Evolutionary conservation across 2,329 filamentous ascomycete species (phyloP).

Genomic region (Botrytis fabae): DNA sequence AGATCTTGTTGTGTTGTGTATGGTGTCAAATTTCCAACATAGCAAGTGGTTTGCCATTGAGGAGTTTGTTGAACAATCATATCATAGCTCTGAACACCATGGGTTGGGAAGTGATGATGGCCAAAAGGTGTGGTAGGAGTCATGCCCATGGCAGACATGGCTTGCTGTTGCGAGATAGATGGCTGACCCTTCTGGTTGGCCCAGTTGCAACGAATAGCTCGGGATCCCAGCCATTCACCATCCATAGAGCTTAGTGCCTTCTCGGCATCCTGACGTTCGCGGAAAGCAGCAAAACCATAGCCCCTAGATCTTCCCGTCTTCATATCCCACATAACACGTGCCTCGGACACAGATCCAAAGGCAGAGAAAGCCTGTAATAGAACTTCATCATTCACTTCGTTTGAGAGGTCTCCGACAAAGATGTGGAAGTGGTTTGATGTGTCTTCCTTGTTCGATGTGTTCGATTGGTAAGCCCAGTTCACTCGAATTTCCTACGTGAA

Average conservation of each 20-base stretch:
- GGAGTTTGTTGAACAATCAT: constrained; percentile 95
- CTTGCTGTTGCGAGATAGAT: constrained; percentile 95
- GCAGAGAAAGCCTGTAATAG: constrained; percentile 91
- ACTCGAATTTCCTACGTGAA: constrained; percentile 84
- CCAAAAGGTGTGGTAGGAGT: constrained; percentile 95
- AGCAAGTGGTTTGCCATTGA: constrained; percentile 97
- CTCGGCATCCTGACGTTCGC: constrained; percentile 89
- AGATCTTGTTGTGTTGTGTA: constrained; percentile 97
- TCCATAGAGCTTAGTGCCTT: constrained; percentile 98
- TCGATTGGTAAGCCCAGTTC: constrained; percentile 99
- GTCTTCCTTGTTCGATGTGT: constrained; percentile 90
- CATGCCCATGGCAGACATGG: constrained; percentile 97
- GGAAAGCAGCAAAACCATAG: constrained; percentile 97
- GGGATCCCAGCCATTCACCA: constrained; percentile 96
- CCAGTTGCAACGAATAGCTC: constrained; percentile 99
- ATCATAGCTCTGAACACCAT: constrained; percentile 95
- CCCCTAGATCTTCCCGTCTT: constrained; percentile 97
- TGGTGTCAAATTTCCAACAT: constrained; percentile 94
- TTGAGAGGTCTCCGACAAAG: constrained; percentile 95
- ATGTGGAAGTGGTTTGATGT: constrained; percentile 99
- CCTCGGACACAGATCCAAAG: constrained; percentile 94
- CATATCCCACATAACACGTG: constrained; percentile 99
- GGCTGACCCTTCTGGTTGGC: constrained; percentile 99
- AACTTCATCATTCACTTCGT: constrained; percentile 97
- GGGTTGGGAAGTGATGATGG: constrained; percentile 96